phyloP scores from a whole-genome alignment of 1,139 yeast genomes.

The Arxiozyma slooffiae region DNA sequence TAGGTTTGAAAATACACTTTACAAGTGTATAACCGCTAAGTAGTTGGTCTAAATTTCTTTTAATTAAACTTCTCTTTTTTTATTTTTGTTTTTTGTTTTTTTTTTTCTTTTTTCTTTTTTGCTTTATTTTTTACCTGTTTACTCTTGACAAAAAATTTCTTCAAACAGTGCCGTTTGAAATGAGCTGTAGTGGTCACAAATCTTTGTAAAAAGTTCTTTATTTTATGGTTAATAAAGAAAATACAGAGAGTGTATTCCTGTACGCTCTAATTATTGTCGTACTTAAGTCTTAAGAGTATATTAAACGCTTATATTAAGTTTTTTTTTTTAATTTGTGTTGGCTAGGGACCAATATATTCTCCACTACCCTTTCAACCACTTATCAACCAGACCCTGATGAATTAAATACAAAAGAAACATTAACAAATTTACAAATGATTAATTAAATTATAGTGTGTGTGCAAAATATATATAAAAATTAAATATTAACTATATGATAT shows the following conservation, averaged over 20 bases:
- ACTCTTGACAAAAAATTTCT: neutral
- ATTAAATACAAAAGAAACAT: neutral
- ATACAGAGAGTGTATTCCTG: neutral
- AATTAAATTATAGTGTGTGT: conserved; percentile 19
- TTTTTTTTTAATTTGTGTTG: no score
- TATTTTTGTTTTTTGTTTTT: no score
- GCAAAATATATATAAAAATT: conserved; percentile 19
- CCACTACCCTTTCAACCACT: neutral
- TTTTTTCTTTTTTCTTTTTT: no score
- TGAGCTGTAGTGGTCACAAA: neutral
- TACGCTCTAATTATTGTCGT: no score
- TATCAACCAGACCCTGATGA: neutral
- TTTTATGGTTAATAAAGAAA: neutral
- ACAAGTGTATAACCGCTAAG: neutral
- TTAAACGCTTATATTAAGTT: no score
- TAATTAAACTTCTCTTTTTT: no score
- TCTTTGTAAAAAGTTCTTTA: neutral
- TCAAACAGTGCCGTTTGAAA: neutral
- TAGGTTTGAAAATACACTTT: neutral
- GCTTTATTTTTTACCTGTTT: no score
- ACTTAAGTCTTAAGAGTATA: no score
- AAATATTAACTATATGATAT: conserved; percentile 14
- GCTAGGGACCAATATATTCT: no score
- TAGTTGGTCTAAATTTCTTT: neutral
- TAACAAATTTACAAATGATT: conserved; percentile 11